These are phyloP conservation scores for Physcomitrellopsis africana DNA, from an alignment of 225 moss, liverwort and hornwort genomes.

Conservation along the genomic window DNA sequence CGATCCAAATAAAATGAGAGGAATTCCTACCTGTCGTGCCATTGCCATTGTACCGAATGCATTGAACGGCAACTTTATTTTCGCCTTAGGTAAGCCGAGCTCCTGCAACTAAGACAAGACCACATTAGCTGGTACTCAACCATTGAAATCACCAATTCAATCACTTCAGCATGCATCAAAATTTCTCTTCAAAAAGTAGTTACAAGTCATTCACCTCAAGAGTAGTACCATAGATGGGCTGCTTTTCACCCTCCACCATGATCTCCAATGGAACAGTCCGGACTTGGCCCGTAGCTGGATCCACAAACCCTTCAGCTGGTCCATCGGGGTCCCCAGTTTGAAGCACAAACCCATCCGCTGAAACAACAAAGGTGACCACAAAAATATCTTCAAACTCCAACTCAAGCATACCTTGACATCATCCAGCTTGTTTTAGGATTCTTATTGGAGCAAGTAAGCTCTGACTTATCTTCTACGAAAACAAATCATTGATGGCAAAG, in stretches of 20 bases:
- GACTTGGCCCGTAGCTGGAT: constrained; percentile 81
- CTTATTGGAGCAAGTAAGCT: no score
- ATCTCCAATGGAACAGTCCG: constrained; percentile 92
- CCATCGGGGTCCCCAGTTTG: constrained; percentile 98
- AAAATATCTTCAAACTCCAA: neutral
- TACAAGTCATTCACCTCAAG: constrained; percentile 62
- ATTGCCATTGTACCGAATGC: constrained; percentile 97
- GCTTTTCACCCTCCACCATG: constrained; percentile 85
- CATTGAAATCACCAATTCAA: neutral
- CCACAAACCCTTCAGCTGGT: constrained; percentile 91
- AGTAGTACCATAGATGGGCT: constrained; percentile 86
- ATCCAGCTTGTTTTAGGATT: no score
- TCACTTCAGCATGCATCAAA: neutral
- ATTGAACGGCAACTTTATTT: constrained; percentile 90
- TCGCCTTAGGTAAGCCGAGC: constrained; percentile 78
- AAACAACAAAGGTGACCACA: constrained; percentile 23
- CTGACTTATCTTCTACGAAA: no score
- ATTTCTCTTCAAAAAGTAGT: neutral
- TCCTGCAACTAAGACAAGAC: constrained; percentile 53
- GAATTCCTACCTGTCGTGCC: constrained; percentile 78
- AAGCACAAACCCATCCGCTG: constrained; percentile 98
- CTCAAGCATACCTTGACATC: no score
- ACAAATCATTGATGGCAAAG: no score
- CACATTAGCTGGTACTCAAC: neutral
- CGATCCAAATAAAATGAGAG: no score